Evolutionary conservation across 176 grass and related monocot species (phyloP).

Genomic region (Avena eriantha): DNA sequence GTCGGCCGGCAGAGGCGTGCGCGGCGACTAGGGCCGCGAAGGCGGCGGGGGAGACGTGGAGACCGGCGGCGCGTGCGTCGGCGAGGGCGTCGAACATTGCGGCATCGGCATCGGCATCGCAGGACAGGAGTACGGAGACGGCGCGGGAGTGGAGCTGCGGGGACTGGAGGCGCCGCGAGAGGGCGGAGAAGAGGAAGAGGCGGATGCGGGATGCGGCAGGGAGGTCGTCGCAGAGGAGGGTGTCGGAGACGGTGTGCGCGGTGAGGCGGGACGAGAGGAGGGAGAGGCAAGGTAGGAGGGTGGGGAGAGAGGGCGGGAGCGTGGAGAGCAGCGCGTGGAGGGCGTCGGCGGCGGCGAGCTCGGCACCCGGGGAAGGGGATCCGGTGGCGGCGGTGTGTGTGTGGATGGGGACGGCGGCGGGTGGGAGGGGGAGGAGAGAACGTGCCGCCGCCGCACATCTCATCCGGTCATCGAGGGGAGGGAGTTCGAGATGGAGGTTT

Average conservation of each 20-base stretch:
- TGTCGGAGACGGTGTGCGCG: constrained; percentile 56
- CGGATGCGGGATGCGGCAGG: constrained; percentile 52
- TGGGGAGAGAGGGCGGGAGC: constrained; percentile 48
- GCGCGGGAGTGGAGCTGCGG: constrained; percentile 47
- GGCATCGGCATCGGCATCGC: constrained; percentile 49
- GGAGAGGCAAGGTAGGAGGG: constrained; percentile 58
- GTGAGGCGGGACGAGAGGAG: constrained; percentile 58
- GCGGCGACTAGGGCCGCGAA: constrained; percentile 72
- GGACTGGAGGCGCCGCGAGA: constrained; percentile 59
- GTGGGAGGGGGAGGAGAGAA: constrained; percentile 44
- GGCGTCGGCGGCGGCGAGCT: constrained; percentile 47
- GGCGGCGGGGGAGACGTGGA: constrained; percentile 36
- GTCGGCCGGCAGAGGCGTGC: constrained; percentile 52
- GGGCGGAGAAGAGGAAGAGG: constrained; percentile 79
- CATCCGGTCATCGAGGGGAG: constrained; percentile 79
- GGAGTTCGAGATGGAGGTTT: constrained; percentile 34
- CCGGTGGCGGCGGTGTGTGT: constrained; percentile 40
- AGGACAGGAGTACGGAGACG: constrained; percentile 52
- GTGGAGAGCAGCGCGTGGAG: constrained; percentile 68
- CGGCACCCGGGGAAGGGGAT: constrained; percentile 36
- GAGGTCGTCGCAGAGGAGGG: constrained; percentile 56
- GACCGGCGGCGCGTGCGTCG: constrained; percentile 50
- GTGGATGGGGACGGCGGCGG: constrained; percentile 12
- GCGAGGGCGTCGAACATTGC: constrained; percentile 61
- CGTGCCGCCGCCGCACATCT: constrained; percentile 71